Conservation (phyloP, 106 monocot genomes). For the Alisma plantagoaquatica region DNA sequence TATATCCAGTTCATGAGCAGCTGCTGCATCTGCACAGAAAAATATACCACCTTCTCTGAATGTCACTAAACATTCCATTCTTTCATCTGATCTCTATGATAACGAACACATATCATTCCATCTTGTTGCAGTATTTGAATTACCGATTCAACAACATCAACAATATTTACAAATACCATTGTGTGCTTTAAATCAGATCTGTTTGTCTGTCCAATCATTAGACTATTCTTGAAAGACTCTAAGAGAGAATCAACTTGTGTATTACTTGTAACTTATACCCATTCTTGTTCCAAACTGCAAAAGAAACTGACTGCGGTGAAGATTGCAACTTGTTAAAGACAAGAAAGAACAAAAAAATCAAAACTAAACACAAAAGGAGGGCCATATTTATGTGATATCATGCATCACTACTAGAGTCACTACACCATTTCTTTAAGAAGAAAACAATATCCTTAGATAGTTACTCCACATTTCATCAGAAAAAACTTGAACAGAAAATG, state of each 20-base stretch:
- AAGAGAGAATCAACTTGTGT: constrained; percentile 83
- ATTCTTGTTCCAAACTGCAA: constrained; percentile 79
- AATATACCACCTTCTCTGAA: constrained; percentile 79
- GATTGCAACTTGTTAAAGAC: neutral
- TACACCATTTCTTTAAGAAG: no score
- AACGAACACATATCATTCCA: constrained; percentile 58
- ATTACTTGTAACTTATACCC: constrained; percentile 81
- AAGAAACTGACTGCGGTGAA: neutral
- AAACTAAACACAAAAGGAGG: no score
- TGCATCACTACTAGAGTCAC: no score
- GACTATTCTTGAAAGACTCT: constrained; percentile 53
- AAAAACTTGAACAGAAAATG: no score
- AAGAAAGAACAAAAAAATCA: constrained; percentile 3
- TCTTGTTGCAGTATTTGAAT: constrained; percentile 51
- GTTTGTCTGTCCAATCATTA: constrained; percentile 13
- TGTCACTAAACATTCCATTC: constrained; percentile 32
- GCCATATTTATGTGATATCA: no score
- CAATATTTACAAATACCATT: constrained; percentile 94
- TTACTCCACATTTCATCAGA: no score
- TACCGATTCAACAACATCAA: constrained; percentile 72
- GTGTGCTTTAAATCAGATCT: constrained; percentile 26
- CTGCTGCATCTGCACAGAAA: constrained; percentile 99
- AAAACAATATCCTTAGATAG: no score
- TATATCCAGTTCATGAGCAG: constrained; percentile 92
- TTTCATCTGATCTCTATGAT: constrained; percentile 85